A percentile compares a stretch with the other conserved stretches of the same genome.
phyloP scores from a whole-genome alignment of 2,329 filamentous ascomycete genomes.

The Ascochyta clinopodiicola region DNA sequence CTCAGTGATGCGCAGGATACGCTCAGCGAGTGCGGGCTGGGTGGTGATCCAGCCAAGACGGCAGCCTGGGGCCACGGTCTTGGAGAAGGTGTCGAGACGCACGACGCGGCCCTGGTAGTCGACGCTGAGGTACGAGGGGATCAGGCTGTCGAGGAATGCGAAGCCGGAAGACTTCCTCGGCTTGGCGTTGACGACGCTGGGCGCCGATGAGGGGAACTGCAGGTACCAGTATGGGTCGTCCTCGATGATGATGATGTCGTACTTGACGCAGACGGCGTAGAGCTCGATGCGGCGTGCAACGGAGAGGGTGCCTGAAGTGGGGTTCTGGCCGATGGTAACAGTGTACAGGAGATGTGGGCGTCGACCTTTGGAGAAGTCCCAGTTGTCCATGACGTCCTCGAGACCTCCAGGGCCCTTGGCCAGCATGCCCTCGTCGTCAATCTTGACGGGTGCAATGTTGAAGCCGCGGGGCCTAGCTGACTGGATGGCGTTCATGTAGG shows the following conservation, averaged over 20 bases:
- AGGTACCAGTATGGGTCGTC: constrained; percentile 97
- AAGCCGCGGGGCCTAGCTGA: constrained; percentile 71
- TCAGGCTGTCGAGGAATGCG: constrained; percentile 80
- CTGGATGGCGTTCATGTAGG: constrained; percentile 78
- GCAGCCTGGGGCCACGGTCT: constrained; percentile 89
- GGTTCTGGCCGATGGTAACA: constrained; percentile 91
- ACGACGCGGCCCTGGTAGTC: constrained; percentile 88
- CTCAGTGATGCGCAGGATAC: constrained; percentile 76
- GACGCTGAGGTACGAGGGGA: constrained; percentile 80
- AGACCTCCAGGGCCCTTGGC: constrained; percentile 75
- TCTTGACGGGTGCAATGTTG: constrained; percentile 74
- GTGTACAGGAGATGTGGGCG: constrained; percentile 88
- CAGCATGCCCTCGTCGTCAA: constrained; percentile 83
- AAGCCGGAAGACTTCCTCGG: constrained; percentile 68
- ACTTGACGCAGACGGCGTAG: constrained; percentile 80
- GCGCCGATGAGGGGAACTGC: constrained; percentile 77
- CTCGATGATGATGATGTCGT: constrained; percentile 89
- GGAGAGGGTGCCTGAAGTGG: constrained; percentile 77
- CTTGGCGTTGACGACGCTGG: constrained; percentile 38
- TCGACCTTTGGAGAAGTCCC: constrained; percentile 76
- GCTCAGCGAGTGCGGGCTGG: constrained; percentile 78
- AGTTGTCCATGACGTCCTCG: constrained; percentile 78
- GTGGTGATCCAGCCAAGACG: constrained; percentile 90
- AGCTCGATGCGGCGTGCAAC: constrained; percentile 77
- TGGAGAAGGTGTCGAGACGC: constrained; percentile 91